Percentiles rank a stretch among this genome's conserved stretches.
Conservation (phyloP, 352 stramenopile species). For the Globisporangium orthogonon region DNA sequence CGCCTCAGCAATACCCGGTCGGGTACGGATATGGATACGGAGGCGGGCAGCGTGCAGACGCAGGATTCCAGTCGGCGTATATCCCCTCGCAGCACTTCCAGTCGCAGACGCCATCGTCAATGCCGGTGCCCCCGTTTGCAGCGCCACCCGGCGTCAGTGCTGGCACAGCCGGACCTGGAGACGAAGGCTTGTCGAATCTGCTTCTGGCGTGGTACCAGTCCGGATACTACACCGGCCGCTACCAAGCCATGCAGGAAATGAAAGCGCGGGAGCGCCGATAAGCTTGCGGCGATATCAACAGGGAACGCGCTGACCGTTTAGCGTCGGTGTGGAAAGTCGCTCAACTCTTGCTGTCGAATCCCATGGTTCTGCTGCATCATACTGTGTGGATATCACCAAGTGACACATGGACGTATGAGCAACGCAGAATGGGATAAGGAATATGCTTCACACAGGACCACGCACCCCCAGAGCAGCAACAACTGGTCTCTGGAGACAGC, state of each 20-base stretch:
- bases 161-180: slow-evolving; percentile 5
- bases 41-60: neutral
- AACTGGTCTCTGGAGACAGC: slow-evolving; percentile 33
- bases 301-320: neutral
- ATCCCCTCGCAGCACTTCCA: slow-evolving; percentile 14
- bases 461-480: slow-evolving; percentile 37
- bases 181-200: slow-evolving; percentile 66
- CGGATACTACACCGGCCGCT: slow-evolving; percentile 75
- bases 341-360: slow-evolving; percentile 3
- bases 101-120: slow-evolving; percentile 5
- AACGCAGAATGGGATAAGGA: neutral
- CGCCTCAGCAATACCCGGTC: slow-evolving; percentile 4
- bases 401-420: no score
- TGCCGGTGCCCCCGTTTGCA: slow-evolving; percentile 13
- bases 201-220: slow-evolving; percentile 84
- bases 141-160: slow-evolving; percentile 15
- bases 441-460: neutral
- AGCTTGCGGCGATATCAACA: neutral
- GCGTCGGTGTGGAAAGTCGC: neutral
- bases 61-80: slow-evolving; percentile 17
- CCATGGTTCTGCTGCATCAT: slow-evolving; percentile 16
- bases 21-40: slow-evolving; percentile 13
- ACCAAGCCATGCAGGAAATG: slow-evolving; percentile 77
- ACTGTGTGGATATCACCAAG: neutral
- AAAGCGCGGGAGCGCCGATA: slow-evolving; percentile 19